phyloP scores from a whole-genome alignment of 345 rosid species.

The Nasturtium officinale region DNA sequence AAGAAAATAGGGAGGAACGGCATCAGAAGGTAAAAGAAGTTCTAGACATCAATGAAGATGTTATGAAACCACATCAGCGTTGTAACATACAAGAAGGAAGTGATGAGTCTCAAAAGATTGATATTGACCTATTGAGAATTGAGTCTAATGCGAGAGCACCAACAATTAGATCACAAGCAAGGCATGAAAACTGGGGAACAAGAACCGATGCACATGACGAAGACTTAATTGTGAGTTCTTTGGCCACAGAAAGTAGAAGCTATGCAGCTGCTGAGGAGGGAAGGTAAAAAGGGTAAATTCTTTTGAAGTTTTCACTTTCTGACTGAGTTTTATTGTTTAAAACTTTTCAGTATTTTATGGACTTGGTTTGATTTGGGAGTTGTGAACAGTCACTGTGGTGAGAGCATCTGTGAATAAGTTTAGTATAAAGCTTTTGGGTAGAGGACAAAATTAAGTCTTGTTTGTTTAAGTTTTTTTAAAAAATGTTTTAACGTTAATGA shows the following conservation, averaged over 20 bases:
- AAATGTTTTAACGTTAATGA: neutral
- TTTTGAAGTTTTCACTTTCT: slow-evolving; percentile 10
- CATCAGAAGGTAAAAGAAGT: slow-evolving; percentile 87
- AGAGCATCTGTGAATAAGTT: slow-evolving; percentile 22
- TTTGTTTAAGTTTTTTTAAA: neutral
- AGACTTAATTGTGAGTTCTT: slow-evolving; percentile 54
- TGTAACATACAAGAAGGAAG: slow-evolving; percentile 61
- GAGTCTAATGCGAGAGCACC: slow-evolving; percentile 65
- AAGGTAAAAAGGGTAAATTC: slow-evolving; percentile 10
- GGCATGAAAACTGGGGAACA: slow-evolving; percentile 74
- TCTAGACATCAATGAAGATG: slow-evolving; percentile 74
- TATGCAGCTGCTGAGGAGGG: slow-evolving; percentile 52
- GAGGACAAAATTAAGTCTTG: neutral
- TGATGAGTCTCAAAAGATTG: slow-evolving; percentile 48
- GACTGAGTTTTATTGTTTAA: slow-evolving; percentile 5
- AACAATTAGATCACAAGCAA: slow-evolving; percentile 54
- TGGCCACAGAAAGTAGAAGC: slow-evolving; percentile 57
- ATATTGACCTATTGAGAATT: slow-evolving; percentile 55
- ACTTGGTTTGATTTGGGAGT: slow-evolving; percentile 19
- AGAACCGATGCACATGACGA: slow-evolving; percentile 62
- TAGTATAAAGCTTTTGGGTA: slow-evolving; percentile 25
- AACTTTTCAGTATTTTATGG: neutral
- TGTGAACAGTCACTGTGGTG: slow-evolving; percentile 22
- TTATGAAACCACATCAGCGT: slow-evolving; percentile 71
- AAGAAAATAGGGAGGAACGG: slow-evolving; percentile 47